Base-by-base conservation (phyloP, 164 flowering plant genomes). In the Piper longum region DNA sequence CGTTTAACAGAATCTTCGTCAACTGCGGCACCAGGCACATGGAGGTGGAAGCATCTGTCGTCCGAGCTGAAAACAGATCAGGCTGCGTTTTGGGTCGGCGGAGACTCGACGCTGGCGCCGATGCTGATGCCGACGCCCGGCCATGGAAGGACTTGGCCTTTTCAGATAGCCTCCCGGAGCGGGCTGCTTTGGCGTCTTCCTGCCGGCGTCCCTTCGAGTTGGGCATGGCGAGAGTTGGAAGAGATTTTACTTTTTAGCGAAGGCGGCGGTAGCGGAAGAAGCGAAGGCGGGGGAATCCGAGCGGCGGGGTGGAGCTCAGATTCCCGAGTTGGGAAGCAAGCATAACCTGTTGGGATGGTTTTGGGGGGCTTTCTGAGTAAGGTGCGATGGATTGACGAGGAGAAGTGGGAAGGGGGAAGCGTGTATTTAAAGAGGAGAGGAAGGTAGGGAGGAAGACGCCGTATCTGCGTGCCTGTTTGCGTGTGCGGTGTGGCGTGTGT, bases 1-100 rank as follows among this genome's bases (percentile, higher is more conserved):
- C 96, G 66, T 92, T 87, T n/a, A 92, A 67, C 42, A 92, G 74
- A 62, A 92, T 64, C 78, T 85, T 92, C 75, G 91, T 86, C 71
- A 83, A 62, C 75, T 64, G 69, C 26, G 72, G 76, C 56, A 57
- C 60, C 4, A 57, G 60, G 16, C 60, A 2, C 71, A 26, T 26
- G 36, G 52, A 43, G 48, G 4, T 42, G 39, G 8, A 55, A 14
- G 7, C 14, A 8, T 71, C 70, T 63, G 64, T 26, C 36, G 36
- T 26, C 13, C 2, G 17, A 6, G 5, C 44, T 1, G 77, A 19
- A 4, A 72, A 62, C 72, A 88, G 63, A 4, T 87, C 79, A 39
- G 96, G 89, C 64, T 80, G 71, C 18, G 98, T 89, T 64, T 74
- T 84, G 60, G 89, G 92, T 62, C 95, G 61, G 18, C 77, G 80